Base-by-base conservation (phyloP, 192 early-diverging fungal genomes). In the Chytriomyces sp. region DNA sequence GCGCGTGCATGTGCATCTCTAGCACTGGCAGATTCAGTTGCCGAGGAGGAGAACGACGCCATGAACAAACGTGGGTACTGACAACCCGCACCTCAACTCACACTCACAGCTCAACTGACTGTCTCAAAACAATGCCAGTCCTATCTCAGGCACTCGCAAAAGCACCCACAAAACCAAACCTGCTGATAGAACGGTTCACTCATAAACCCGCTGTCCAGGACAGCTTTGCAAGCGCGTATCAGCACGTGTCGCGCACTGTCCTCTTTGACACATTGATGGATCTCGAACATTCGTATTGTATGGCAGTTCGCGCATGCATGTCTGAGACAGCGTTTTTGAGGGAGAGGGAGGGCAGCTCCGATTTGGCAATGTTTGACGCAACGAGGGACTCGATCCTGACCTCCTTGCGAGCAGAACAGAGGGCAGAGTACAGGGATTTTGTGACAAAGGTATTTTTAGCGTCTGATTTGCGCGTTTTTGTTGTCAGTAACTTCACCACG, bases 221-320 rank as follows among this genome's bases (percentile, higher is more conserved):
- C 53, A 13, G 16, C 53, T 57, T 20, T 57, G 13, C 20, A 13
- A 13, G 20, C 53, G 53, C 53, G 53, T 20, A 13, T 57, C 13
- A 13, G 53, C 53, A 20, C 16, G 16, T 57, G 16, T 57, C 53
- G 16, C 20, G 16, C 53, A 57, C 62, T 10, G 2, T 77, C 3
- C 44, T 82, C 1, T 83, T 84, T 63, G 82, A 84, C 47, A 76
- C 77, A 5, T 47, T 83, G 45, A 72, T 83, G 60, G 61, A 82
- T 13, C 70, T 83, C 5, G 82, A 83, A 46, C 64, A 69, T 5
- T 61, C 46, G 45, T 83, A 83, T 53, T 68, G 77, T 5, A 35
- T 69, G 28, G 68, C 77, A 6, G 46, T 82, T 53, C 62, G 49
- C 6, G 74, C 64, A 5, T 20, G 48, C n/a, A 50, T 69, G 48